Evolutionary conservation across 345 rosid species (phyloP), one percentile per base, ranked within the genome.

Genomic region (Isatis tinctoria): DNA sequence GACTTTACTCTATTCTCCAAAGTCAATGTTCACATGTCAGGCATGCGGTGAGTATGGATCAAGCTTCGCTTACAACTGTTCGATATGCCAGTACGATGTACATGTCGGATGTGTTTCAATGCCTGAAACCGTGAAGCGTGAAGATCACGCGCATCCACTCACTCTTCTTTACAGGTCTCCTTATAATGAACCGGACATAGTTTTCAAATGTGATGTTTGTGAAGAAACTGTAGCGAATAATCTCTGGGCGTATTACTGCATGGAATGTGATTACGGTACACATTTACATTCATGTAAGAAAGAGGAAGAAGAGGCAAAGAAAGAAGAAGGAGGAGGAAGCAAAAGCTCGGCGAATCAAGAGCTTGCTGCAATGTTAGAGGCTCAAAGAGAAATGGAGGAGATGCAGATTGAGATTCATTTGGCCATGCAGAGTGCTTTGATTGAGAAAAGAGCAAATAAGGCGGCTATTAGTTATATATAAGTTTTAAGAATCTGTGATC

Each of bases 321-420:
- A 20, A 24, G 37, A 39, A 39, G 60, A 14, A 61, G 61, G 40
- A 72, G 69, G 3, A 61, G 69, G 60, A 61, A 26, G 69, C 58
- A 61, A 36, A 71, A 60, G 48, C 65, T 60, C 68, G 40, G 47
- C 39, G 52, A 62, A 49, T 12, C 52, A 49, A 8, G 75, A 60
- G 52, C 8, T 72, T 20, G 51, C 44, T 39, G 30, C 76, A 28
- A 72, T 72, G 76, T 63, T 72, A 30, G 69, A 72, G 3, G 76
- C 69, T 72, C 69, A 72, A 37, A 62, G 69, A 72, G 60, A 72
- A 26, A 30, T 62, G 12, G 53, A 49, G 61, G 49, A 28, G 52
- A 72, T 72, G 76, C 76, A 72, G 22, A 39, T 62, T 12, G 61
- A 72, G 62, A 49, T 49, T n/a, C 67, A 70, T 33, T 44, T 70